phyloP scores from a whole-genome alignment of 768 basidiomycete genomes.

The Tulasnella calospora region DNA sequence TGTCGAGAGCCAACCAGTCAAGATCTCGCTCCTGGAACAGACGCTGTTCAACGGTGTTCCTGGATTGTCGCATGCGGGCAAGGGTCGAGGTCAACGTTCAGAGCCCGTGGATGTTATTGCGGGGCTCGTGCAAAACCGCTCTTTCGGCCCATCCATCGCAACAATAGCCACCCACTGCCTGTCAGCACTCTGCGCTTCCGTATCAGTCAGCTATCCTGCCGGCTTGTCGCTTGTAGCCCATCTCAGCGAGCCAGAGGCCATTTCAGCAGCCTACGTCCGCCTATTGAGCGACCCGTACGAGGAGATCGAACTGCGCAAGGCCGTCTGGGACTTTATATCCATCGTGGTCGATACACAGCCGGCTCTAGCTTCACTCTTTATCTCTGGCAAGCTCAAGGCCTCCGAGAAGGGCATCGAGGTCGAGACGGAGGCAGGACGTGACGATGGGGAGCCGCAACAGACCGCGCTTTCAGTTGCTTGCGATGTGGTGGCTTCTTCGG shows the following conservation, averaged over 20 bases:
- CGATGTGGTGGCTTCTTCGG: constrained; percentile 64
- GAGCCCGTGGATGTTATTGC: constrained; percentile 75
- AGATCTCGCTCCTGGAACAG: constrained; percentile 65
- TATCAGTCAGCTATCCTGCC: constrained; percentile 56
- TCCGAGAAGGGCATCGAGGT: constrained; percentile 29
- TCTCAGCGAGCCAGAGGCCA: constrained; percentile 68
- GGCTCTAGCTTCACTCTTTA: constrained; percentile 72
- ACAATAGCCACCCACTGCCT: constrained; percentile 62
- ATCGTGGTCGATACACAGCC: constrained; percentile 82
- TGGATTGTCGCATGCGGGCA: constrained; percentile 45
- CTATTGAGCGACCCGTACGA: constrained; percentile 77
- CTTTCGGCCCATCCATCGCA: constrained; percentile 56
- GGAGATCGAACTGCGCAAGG: constrained; percentile 62
- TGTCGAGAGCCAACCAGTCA: constrained; percentile 31
- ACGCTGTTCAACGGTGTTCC: constrained; percentile 60
- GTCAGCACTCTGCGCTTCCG: constrained; percentile 60
- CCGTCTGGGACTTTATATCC: constrained; percentile 79
- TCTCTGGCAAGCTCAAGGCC: constrained; percentile 61
- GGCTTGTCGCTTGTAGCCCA: constrained; percentile 73
- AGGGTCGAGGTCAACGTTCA: constrained; percentile 47
- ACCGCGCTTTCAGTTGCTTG: constrained; percentile 67
- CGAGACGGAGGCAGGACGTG: background rate
- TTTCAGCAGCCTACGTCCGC: constrained; percentile 59
- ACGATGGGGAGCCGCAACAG: constrained; percentile 34
- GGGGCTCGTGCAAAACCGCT: constrained; percentile 59